Base-by-base conservation (phyloP, 768 basidiomycete species). In the Suillus placidus region DNA sequence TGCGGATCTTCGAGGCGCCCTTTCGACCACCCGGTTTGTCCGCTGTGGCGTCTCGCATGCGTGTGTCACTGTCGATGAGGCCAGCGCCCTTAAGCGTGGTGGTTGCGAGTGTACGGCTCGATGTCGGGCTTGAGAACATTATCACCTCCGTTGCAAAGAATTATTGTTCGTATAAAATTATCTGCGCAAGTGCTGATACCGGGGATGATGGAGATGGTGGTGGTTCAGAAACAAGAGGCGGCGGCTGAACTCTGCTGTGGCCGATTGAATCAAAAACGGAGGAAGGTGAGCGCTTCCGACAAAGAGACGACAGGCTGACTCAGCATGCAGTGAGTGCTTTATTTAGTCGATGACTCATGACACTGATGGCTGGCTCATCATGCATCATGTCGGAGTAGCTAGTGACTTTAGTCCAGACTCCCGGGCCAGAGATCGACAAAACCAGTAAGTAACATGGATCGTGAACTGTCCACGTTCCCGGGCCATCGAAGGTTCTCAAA, bases 21-120 rank as follows among this genome's bases (percentile, higher is more conserved):
- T 93, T 93, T 72, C 91, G 85, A 30, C 90, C 91, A 60, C 90
- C 89, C 6, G 89, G 90, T 70, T 82, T 90, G 78, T 78, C 75
- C 20, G 87, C 86, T 10, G 84, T 81, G 52, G 81, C 79, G 71
- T 93, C 91, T 67, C 87, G 85, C 92, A 93, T 93, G 69, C 81
- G 84, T 64, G 87, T 81, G 75, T 93, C 92, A 64, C 85, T 81
- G 82, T 92, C 91, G 67, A 92, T 88, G 73, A 93, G 87, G 49
- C 91, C 92, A 3, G 89, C 91, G 43, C 78, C 86, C 65, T 88
- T 87, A 32, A 93, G 80, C 37, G 90, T 88, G 64, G 78, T 88
- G 65, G 83, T 69, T 26, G 87, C 90, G 23, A 93, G 77, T 35
- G 83, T 73, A 69, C 88, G 85, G 61, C 84, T 80, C 9, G 87